Conservation (phyloP, 2,329 filamentous ascomycete species). For the Ophiostoma sp. region DNA sequence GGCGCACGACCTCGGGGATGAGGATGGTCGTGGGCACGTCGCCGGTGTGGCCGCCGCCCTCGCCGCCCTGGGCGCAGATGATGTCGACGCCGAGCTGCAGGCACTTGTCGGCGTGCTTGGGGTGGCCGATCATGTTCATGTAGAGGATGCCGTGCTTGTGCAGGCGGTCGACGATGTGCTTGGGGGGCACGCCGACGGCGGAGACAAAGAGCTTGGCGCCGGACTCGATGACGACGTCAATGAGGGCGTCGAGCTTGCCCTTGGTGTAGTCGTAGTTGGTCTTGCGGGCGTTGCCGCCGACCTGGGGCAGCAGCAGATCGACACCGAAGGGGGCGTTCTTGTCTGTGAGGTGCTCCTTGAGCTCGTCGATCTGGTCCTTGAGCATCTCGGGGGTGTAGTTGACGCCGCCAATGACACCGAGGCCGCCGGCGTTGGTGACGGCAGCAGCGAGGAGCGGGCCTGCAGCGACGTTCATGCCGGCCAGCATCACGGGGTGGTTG, state of each 20-base stretch:
- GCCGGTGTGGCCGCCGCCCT: slow-evolving; percentile 94
- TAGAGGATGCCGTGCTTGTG: slow-evolving; percentile 84
- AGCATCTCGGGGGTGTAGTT: slow-evolving; percentile 98
- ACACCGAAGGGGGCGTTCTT: slow-evolving; percentile 95
- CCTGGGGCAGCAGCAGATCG: slow-evolving; percentile 86
- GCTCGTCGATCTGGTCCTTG: slow-evolving; percentile 85
- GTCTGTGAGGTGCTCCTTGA: slow-evolving; percentile 81
- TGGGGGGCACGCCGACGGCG: slow-evolving; percentile 88
- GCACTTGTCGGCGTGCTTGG: slow-evolving; percentile 97
- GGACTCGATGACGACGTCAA: slow-evolving; percentile 88
- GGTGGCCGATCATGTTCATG: slow-evolving; percentile 99
- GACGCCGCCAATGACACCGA: slow-evolving; percentile 93
- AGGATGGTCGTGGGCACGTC: slow-evolving; percentile 88
- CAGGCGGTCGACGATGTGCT: slow-evolving; percentile 79
- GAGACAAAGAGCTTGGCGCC: slow-evolving; percentile 93
- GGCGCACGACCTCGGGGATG: slow-evolving; percentile 83
- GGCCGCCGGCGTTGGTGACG: slow-evolving; percentile 91
- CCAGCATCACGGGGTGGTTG: slow-evolving; percentile 90
- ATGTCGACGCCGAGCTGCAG: slow-evolving; percentile 87
- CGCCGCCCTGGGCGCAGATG: slow-evolving; percentile 96
- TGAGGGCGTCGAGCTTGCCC: slow-evolving; percentile 86
- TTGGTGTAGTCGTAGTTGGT: slow-evolving; percentile 99
- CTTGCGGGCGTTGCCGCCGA: slow-evolving; percentile 89
- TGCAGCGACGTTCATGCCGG: slow-evolving; percentile 98
- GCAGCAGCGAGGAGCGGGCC: slow-evolving; percentile 94